Conservation (phyloP, 148 eudicot species). For the Chenopodium berlandieri region DNA sequence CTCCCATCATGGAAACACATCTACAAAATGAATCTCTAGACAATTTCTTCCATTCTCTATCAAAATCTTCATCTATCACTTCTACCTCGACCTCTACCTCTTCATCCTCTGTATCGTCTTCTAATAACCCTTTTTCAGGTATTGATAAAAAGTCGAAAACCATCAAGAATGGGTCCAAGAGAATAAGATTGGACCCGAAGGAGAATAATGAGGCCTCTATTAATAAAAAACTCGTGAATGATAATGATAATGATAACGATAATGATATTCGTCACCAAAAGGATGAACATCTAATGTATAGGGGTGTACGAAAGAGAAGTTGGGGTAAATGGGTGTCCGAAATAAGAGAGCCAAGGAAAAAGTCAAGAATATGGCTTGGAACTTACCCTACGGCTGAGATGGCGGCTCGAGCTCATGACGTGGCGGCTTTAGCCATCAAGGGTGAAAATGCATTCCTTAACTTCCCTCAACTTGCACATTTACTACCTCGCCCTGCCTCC, state of each 20-base stretch:
- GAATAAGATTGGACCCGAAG: constrained; percentile 9
- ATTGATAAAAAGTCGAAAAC: not conserved
- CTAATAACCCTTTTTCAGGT: not conserved
- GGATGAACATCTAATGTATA: constrained; percentile 32
- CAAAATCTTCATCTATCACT: constrained; percentile 11
- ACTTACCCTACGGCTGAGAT: constrained; percentile 66
- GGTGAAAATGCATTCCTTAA: constrained; percentile 55
- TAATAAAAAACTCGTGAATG: not conserved
- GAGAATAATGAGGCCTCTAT: not conserved
- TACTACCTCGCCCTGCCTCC: constrained; percentile 50
- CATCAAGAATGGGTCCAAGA: constrained; percentile 17
- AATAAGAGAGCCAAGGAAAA: constrained; percentile 62
- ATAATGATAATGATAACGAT: not conserved
- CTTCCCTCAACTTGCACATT: constrained; percentile 46
- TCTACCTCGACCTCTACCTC: constrained; percentile 24
- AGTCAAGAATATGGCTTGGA: constrained; percentile 73
- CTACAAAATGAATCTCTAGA: constrained; percentile 20
- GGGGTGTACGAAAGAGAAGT: constrained; percentile 55
- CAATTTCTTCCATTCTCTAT: constrained; percentile 9
- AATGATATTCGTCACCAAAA: not conserved
- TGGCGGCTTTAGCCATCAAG: constrained; percentile 67
- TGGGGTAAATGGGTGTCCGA: constrained; percentile 83
- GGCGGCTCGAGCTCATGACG: constrained; percentile 78
- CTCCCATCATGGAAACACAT: constrained; percentile 27
- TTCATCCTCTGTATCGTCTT: constrained; percentile 2